Base-by-base conservation (phyloP, 2,329 filamentous ascomycete genomes). In the Hypoxylon sp. region DNA sequence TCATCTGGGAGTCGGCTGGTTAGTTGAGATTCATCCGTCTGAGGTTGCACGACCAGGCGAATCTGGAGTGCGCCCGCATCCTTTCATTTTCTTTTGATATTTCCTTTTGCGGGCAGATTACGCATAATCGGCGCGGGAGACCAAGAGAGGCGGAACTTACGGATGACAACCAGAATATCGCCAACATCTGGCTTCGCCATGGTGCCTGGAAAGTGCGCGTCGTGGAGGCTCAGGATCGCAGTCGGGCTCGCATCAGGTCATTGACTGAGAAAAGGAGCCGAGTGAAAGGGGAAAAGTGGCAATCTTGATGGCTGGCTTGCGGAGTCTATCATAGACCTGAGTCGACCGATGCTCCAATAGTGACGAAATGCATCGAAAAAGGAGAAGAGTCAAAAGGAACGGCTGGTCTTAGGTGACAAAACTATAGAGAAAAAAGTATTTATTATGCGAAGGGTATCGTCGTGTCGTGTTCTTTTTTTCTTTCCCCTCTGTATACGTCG, bases 151-250 rank as follows among this genome's bases (percentile, higher is more conserved):
- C n/a, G 53, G 43, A 49, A 83, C 88, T 81, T 80, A 91, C 88
- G 88, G 69, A 91, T 88, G 66, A 91, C 88, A 65, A 90, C 74
- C 67, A 91, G 77, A 52, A 86, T 83, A 68, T 90, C 87, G 73
- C 88, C 88, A 63, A 84, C 78, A 23, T 87, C 84, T 69, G 85
- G 86, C 73, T 78, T 81, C 61, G 71, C 79, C 81, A 81, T 80
- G 63, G 58, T 74, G 62, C 13, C 26, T 54, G 48, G 23, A 41
- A 15, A 26, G 40, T 48, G 51, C 50, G 54, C 42, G 48, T 24
- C 33, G 31, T 33, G 29, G 56, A 17, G 52, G 48, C 15, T 46
- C 48, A 21, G 24, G 41, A 58, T 61, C 45, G 46, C 27, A n/a
- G 49, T 51, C 47, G 48, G 23, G 40, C n/a, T 52, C 43, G 47